Conservation (phyloP, 2,329 filamentous ascomycete species). For the Aquanectria penicillioides region DNA sequence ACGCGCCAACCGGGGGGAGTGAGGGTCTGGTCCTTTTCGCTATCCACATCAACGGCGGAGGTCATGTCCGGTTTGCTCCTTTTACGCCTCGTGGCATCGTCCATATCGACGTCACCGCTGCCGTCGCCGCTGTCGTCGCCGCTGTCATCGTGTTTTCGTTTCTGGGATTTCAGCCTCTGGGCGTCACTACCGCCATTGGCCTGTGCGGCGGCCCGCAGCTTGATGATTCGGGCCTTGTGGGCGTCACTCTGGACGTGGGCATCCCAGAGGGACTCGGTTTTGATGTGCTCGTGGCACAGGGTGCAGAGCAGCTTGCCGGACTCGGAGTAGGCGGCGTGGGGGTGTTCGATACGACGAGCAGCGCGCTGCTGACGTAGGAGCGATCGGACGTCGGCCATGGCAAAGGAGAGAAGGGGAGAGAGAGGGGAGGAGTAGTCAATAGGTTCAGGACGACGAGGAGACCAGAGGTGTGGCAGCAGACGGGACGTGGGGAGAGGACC, state of each 20-base stretch:
- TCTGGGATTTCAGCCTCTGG: slow-evolving; percentile 34
- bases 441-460: no score
- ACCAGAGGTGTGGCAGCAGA: no score
- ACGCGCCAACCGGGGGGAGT: slow-evolving; percentile 58
- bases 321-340: slow-evolving; percentile 74
- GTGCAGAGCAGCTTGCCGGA: slow-evolving; percentile 75
- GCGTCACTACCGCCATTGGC: slow-evolving; percentile 25
- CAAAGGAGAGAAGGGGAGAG: slow-evolving; percentile 1
- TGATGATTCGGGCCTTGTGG: slow-evolving; percentile 48
- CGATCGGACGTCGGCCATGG: slow-evolving; percentile 82
- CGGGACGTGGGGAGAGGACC: slow-evolving; percentile 6
- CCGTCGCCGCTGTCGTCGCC: slow-evolving; percentile 22
- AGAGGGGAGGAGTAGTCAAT: neutral
- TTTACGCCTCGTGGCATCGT: slow-evolving; percentile 54
- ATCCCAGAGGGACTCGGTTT: slow-evolving; percentile 75
- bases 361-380: slow-evolving; percentile 82
- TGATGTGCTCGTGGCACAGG: slow-evolving; percentile 71
- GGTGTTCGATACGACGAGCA: slow-evolving; percentile 76
- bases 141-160: slow-evolving; percentile 49
- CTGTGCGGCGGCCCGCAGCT: slow-evolving; percentile 30
- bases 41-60: slow-evolving; percentile 24
- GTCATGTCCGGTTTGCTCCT: slow-evolving; percentile 54
- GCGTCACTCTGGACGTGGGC: slow-evolving; percentile 62
- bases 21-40: slow-evolving; percentile 34
- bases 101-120: slow-evolving; percentile 48